Evolutionary conservation across 208 protist species (phyloP).

Genomic region (Leishmania amazonensis): DNA sequence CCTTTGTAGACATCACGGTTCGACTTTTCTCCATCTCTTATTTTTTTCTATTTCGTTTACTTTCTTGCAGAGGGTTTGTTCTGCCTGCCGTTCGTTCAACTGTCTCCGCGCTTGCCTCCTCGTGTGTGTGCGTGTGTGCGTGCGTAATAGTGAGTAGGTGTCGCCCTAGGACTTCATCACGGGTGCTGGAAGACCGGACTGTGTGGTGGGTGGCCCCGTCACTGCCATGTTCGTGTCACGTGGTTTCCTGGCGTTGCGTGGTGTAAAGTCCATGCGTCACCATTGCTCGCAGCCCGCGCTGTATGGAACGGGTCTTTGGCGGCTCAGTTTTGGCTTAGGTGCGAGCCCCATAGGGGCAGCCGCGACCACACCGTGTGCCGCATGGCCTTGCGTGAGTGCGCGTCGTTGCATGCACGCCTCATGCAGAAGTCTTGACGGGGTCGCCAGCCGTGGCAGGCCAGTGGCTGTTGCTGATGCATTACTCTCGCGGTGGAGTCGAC

Average conservation of each 20-base stretch:
- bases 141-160: neutral
- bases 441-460: neutral
- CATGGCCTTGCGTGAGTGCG: neutral
- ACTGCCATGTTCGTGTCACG: neutral
- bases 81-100: neutral
- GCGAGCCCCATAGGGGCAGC: neutral
- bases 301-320: neutral
- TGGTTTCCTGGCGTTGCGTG: neutral
- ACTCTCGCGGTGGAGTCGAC: slow-evolving; percentile 28
- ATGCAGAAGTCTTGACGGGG: neutral
- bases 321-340: neutral
- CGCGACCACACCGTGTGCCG: neutral
- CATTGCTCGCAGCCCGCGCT: neutral
- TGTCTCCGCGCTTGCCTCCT: neutral
- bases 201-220: neutral
- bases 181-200: neutral
- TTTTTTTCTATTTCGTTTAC: neutral
- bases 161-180: neutral
- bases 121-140: neutral
- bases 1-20: too few species aligned
- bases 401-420: slow-evolving; percentile 1
- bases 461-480: slow-evolving; percentile 4
- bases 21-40: neutral
- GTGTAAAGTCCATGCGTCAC: neutral
- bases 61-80: neutral